phyloP scores from a whole-genome alignment of 495 filamentous ascomycete species.

The Aspergillus nanangensis region DNA sequence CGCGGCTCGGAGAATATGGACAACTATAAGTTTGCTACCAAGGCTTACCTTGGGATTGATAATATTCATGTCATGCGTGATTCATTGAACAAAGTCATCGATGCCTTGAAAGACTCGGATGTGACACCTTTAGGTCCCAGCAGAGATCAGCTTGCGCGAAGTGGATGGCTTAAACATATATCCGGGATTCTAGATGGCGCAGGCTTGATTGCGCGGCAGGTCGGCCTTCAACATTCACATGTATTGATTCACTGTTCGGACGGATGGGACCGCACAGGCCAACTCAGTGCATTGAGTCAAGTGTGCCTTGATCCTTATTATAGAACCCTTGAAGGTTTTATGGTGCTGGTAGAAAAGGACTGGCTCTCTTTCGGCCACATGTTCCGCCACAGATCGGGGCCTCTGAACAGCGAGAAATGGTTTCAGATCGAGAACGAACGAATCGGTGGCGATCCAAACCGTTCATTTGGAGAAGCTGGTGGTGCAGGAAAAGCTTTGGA shows the following conservation, averaged over 20 bases:
- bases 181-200: conserved; percentile 78
- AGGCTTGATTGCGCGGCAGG: conserved; percentile 76
- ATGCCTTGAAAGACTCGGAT: conserved; percentile 89
- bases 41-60: conserved; percentile 94
- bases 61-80: conserved; percentile 99
- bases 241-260: conserved; percentile 97
- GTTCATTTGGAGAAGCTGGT: conserved; percentile 43
- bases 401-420: conserved; percentile 89
- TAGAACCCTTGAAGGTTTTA: conserved; percentile 91
- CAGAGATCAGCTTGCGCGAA: conserved; percentile 74
- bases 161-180: conserved; percentile 92
- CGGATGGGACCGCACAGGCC: conserved; percentile 96
- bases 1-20: conserved; percentile 98
- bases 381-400: conserved; percentile 86
- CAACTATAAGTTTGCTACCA: conserved; percentile 87
- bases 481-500: conserved; percentile 75
- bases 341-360: conserved; percentile 93
- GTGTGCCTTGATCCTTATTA: conserved; percentile 95
- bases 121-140: conserved; percentile 80
- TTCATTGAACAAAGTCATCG: conserved; percentile 82
- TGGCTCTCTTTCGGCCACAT: conserved; percentile 98
- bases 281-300: conserved; percentile 90
- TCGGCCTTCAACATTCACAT: conserved; percentile 89
- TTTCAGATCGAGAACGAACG: conserved; percentile 76
- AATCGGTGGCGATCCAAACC: conserved; percentile 42